Base-by-base conservation (phyloP, 148 eudicot genomes). In the Cornus suecica region DNA sequence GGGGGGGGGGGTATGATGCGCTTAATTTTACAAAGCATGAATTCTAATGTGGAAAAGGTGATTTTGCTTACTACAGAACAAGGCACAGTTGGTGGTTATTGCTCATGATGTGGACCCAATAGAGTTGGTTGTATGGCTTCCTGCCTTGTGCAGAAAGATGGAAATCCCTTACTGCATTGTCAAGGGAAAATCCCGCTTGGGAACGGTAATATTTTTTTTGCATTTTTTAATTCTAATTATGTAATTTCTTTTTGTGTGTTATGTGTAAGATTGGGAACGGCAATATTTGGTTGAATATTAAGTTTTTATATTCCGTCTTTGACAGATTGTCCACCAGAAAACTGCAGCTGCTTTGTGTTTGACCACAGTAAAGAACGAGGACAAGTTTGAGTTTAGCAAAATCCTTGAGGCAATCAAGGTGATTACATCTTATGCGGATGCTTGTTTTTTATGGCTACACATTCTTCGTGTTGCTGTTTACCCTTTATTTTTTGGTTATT, bases 81-180 rank as follows among this genome's bases (percentile, higher is more conserved):
- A 90, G 73, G 92, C 94, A 26, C 94, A 90, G 70, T 54, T 90
- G 79, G 92, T 90, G 28, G 90, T 90, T 28, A 90, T 90, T 76
- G 94, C 94, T 30, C 94, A 88, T 72, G 94, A 90, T 74, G 94
- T 90, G 3, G 94, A 90, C 77, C 94, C 94, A 3, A 90, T 88
- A 51, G 94, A 90, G 83, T 76, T 90, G 23, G 94, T 90, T 16
- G 94, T 90, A 9, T 90, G 94, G 94, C 88, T 90, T 58, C 94
- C 94, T 26, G 89, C 92, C 0, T 66, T 90, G 23, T 90, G 94
- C 84, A 84, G 90, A 68, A 90, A 90, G 79, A 88, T 90, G 92
- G 92, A 90, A 32, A 86, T 90, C 52, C 94, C 94, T 9, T 90
- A 90, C 86, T 88, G 90, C 80, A 88, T 90, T 78, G 92, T 90